Percentiles rank a stretch among this genome's conserved stretches.
Conservation (phyloP, 345 rosid species). For the Hibiscus trionum region DNA sequence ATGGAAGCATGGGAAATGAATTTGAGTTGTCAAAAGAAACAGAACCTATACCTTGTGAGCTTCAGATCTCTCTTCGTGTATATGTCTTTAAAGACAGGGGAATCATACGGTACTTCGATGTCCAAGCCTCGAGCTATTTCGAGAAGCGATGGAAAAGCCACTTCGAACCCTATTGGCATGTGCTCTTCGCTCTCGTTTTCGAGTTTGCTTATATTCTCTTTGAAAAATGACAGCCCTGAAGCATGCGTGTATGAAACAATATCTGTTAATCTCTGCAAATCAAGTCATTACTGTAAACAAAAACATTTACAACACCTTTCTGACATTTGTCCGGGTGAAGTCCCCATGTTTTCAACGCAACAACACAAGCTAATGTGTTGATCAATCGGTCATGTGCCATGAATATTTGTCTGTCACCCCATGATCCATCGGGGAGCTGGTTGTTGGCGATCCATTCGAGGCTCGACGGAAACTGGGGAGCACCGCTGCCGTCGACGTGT, state of each 20-base stretch:
- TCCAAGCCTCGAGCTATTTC: constrained; percentile 49
- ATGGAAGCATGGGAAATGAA: neutral
- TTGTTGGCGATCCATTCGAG: constrained; percentile 69
- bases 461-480: constrained; percentile 70
- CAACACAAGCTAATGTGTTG: constrained; percentile 78
- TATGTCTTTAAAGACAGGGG: constrained; percentile 45
- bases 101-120: constrained; percentile 51
- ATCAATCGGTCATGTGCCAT: constrained; percentile 71
- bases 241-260: neutral
- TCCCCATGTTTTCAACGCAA: constrained; percentile 73
- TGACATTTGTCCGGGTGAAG: constrained; percentile 51
- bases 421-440: constrained; percentile 82
- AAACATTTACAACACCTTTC: constrained; percentile 35
- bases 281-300: no score
- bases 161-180: constrained; percentile 95
- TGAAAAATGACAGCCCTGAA: constrained; percentile 57
- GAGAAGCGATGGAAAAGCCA: constrained; percentile 79
- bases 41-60: constrained; percentile 47
- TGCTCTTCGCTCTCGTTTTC: constrained; percentile 66
- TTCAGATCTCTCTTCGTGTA: constrained; percentile 55
- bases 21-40: neutral
- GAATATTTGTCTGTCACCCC: constrained; percentile 73
- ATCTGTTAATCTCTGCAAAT: neutral
- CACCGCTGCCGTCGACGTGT: constrained; percentile 35
- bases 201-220: constrained; percentile 51